These are phyloP conservation scores for Claviceps cyperi DNA, from an alignment of 2,329 filamentous ascomycete genomes.

Conservation along the genomic window DNA sequence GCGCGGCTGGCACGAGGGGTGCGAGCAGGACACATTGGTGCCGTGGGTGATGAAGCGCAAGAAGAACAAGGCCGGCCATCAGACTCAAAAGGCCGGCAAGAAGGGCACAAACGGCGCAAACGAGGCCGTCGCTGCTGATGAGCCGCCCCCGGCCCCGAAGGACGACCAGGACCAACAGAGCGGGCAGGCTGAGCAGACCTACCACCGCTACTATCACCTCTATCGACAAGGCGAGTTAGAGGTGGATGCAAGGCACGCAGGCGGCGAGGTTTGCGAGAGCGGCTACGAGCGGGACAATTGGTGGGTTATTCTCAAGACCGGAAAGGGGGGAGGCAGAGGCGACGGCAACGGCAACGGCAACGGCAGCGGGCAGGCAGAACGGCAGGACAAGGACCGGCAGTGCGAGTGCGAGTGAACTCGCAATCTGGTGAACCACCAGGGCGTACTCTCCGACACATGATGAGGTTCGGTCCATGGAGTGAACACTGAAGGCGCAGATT, in stretches of 20 bases:
- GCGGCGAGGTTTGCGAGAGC: constrained; percentile 59
- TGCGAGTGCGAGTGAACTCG: no score
- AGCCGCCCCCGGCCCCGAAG: not conserved
- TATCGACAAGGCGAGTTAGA: constrained; percentile 81
- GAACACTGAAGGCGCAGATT: no score
- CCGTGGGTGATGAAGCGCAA: constrained; percentile 66
- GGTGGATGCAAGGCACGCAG: constrained; percentile 57
- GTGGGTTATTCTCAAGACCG: constrained; percentile 58
- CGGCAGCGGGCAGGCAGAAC: no score
- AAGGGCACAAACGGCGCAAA: not conserved
- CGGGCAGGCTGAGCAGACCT: constrained; percentile 37
- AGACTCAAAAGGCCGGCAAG: not conserved
- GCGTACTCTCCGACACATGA: no score
- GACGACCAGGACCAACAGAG: not conserved
- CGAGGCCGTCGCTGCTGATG: not conserved
- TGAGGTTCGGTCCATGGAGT: no score
- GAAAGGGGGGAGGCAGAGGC: not conserved
- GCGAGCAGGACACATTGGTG: constrained; percentile 83
- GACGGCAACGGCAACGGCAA: no score
- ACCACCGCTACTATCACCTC: constrained; percentile 87
- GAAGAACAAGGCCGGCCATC: not conserved
- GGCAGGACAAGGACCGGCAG: no score
- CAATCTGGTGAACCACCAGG: no score
- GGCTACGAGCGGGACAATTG: constrained; percentile 98
- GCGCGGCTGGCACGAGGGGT: constrained; percentile 73